Base-by-base conservation (phyloP, 805 yeast genomes). In the Candida manassasensis region DNA sequence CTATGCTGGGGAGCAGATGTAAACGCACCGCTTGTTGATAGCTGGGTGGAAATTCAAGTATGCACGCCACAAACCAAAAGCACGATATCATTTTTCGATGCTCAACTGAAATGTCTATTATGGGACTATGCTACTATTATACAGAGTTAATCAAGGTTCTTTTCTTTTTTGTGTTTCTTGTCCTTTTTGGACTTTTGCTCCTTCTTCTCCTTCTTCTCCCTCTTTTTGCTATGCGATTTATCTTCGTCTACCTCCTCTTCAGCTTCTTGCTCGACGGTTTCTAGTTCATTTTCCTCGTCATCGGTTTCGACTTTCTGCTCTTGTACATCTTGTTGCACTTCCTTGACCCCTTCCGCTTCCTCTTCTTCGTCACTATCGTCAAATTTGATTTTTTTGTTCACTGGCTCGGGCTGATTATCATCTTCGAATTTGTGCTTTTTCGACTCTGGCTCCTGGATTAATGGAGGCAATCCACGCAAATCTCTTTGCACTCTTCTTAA, bases 401-500 rank as follows among this genome's bases (percentile, higher is more conserved):
- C 35, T 26, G 45, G 44, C 22, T 26, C 40, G 12, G 35, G 49
- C 29, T 50, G 55, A 27, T 53, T 52, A 37, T 44, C 45, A 17
- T 50, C 55, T 24, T 51, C 57, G 29, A 56, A 55, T 36, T 50
- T 53, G 35, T 42, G 53, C 41, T 55, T 53, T 45, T 56, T 57
- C 27, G 24, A 39, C 21, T 42, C 48, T 7, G 38, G 25, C 19
- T 29, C 31, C 16, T 16, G 8, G 13, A 27, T 26, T 26, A 59
- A 48, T 24, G 95, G 94, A 7, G 94, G 90, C 39, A 85, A 69
- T 1, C 95, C 95, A 45, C 87, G 68, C 45, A 84, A 73, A 43
- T 82, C 86, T 59, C 95, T 73, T 52, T 81, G 90, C 27, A 84
- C 65, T 53, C 95, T 71, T 48, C 69, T 73, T 48, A 85, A 65